Percentiles rank a stretch among this genome's conserved stretches.
These are phyloP conservation scores for Penicillium cosmopolitanum DNA, from an alignment of 495 filamentous ascomycete species.

Conservation along the genomic window DNA sequence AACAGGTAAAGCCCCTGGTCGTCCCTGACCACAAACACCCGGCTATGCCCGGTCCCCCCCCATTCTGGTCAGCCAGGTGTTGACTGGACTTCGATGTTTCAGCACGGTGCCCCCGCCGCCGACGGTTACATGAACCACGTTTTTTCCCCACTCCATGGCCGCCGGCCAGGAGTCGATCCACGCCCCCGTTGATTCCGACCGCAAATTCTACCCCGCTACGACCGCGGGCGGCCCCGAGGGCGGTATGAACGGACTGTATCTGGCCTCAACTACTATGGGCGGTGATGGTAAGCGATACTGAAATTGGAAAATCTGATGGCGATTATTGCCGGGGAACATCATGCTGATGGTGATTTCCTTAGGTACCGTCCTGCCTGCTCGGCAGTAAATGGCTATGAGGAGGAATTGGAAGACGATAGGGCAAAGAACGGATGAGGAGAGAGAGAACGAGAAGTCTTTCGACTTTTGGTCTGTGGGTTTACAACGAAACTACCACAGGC, in stretches of 20 bases:
- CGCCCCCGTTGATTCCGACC: constrained; percentile 49
- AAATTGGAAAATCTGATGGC: not conserved
- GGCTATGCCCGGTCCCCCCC: constrained; percentile 48
- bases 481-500: not conserved
- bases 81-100: constrained; percentile 77
- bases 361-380: constrained; percentile 51
- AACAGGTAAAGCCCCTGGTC: constrained; percentile 54
- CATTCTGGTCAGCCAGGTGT: constrained; percentile 48
- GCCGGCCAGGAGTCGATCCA: constrained; percentile 50
- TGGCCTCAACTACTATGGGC: constrained; percentile 51
- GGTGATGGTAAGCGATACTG: constrained; percentile 46
- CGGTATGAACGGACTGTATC: constrained; percentile 52
- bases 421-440: constrained; percentile 7
- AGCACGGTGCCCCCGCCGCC: constrained; percentile 65
- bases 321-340: not conserved
- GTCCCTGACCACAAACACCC: constrained; percentile 48
- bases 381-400: constrained; percentile 39
- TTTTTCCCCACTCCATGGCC: constrained; percentile 57
- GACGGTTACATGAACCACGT: constrained; percentile 63
- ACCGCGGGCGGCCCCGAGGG: constrained; percentile 46
- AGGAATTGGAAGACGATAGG: constrained; percentile 17
- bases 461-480: not conserved
- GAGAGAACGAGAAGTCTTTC: constrained; percentile 10
- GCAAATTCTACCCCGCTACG: constrained; percentile 50
- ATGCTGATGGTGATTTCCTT: constrained; percentile 6